phyloP scores from a whole-genome alignment of 2,329 filamentous ascomycete genomes.

The Clonostachys rosea region DNA sequence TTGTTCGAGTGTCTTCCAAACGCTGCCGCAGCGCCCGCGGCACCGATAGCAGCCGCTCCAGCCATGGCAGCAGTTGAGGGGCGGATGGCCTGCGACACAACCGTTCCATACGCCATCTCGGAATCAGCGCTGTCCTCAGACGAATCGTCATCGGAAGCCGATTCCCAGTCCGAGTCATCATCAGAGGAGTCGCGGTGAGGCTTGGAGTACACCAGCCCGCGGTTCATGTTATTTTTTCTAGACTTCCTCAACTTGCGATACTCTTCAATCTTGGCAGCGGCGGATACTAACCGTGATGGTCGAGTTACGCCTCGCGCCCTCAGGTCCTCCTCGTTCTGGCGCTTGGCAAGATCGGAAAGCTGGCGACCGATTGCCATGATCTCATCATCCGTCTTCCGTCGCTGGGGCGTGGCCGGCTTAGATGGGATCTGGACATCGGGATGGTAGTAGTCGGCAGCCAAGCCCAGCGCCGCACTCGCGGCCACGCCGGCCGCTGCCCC shows the following conservation, averaged over 20 bases:
- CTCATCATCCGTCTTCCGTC: slow-evolving; percentile 32
- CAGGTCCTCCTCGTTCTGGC: slow-evolving; percentile 45
- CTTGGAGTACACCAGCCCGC: slow-evolving; percentile 34
- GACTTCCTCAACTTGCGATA: slow-evolving; percentile 32
- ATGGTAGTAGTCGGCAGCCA: slow-evolving; percentile 2
- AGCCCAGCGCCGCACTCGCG: not conserved
- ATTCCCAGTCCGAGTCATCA: slow-evolving; percentile 54
- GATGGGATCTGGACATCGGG: not conserved
- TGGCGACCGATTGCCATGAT: slow-evolving; percentile 51
- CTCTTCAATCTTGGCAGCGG: slow-evolving; percentile 32
- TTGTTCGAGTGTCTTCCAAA: not conserved
- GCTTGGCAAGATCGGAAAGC: slow-evolving; percentile 45
- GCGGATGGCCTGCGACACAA: slow-evolving; percentile 14
- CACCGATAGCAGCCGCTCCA: slow-evolving; percentile 30
- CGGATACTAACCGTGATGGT: slow-evolving; percentile 21
- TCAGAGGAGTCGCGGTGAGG: slow-evolving; percentile 25
- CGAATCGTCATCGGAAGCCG: slow-evolving; percentile 43
- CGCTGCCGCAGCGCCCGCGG: slow-evolving; percentile 26
- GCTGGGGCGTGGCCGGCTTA: slow-evolving; percentile 2
- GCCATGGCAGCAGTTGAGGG: slow-evolving; percentile 12
- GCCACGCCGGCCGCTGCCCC: slow-evolving; percentile 1
- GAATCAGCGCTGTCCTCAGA: slow-evolving; percentile 32
- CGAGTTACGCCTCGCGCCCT: slow-evolving; percentile 26
- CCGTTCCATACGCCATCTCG: slow-evolving; percentile 23
- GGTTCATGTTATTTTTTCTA: slow-evolving; percentile 13